Percentiles rank a stretch among this genome's conserved stretches.
Conservation (phyloP, 2,329 filamentous ascomycete genomes). For the Scolecobasidium constrictum region DNA sequence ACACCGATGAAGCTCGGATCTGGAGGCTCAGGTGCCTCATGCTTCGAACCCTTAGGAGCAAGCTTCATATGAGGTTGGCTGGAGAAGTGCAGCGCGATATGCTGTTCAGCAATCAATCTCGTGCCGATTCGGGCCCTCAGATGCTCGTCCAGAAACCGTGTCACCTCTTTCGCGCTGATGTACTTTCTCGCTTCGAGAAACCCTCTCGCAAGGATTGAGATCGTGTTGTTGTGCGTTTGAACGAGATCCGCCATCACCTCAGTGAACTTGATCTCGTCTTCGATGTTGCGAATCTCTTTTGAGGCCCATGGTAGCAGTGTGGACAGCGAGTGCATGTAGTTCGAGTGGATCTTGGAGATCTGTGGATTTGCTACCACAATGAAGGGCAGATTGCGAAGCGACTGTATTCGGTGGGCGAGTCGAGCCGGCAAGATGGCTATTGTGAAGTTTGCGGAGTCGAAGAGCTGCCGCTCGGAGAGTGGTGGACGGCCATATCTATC, state of each 20-base stretch:
- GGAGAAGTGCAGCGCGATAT: conserved; percentile 76
- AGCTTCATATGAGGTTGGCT: conserved; percentile 59
- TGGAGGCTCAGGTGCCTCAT: conserved; percentile 2
- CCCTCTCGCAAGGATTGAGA: conserved; percentile 79
- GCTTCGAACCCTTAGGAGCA: conserved; percentile 11
- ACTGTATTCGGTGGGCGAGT: conserved; percentile 86
- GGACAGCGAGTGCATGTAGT: conserved; percentile 87
- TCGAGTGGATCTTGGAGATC: conserved; percentile 87
- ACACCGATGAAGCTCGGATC: conserved; percentile 74
- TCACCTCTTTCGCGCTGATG: conserved; percentile 73
- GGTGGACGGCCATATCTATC: conserved; percentile 70
- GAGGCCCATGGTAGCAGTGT: conserved; percentile 79
- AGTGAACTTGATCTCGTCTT: conserved; percentile 86
- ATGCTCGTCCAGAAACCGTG: conserved; percentile 84
- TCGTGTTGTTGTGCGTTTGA: conserved; percentile 87
- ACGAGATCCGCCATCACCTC: conserved; percentile 93
- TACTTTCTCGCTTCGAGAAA: conserved; percentile 92
- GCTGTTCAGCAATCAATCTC: conserved; percentile 87
- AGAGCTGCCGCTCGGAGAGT: conserved; percentile 65
- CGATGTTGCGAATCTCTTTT: conserved; percentile 59
- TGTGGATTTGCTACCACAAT: conserved; percentile 98
- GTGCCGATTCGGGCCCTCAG: conserved; percentile 90
- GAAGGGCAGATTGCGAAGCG: conserved; percentile 84
- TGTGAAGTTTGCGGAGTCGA: conserved; percentile 91
- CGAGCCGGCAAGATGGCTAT: conserved; percentile 84